phyloP scores from a whole-genome alignment of 2,329 filamentous ascomycete species.

The Fusarium floridanum region DNA sequence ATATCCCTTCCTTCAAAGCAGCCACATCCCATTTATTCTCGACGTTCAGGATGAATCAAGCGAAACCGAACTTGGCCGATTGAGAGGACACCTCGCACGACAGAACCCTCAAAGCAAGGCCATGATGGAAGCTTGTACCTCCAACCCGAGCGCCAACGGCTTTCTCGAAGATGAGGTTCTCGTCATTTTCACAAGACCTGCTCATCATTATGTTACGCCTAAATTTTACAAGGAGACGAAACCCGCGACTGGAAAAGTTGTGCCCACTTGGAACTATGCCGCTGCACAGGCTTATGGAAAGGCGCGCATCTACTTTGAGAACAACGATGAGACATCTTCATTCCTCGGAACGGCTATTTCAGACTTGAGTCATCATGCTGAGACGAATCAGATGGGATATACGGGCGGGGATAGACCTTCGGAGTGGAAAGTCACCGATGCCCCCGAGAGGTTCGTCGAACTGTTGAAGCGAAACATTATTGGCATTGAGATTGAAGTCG shows the following conservation, averaged over 20 bases:
- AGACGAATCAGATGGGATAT: slow-evolving; percentile 69
- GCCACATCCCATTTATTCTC: slow-evolving; percentile 72
- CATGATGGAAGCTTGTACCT: slow-evolving; percentile 61
- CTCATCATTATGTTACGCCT: slow-evolving; percentile 75
- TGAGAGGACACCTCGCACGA: slow-evolving; percentile 72
- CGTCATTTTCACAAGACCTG: slow-evolving; percentile 71
- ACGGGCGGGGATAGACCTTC: slow-evolving; percentile 50
- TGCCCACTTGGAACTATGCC: slow-evolving; percentile 79
- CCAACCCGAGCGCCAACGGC: slow-evolving; percentile 14
- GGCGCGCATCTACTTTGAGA: slow-evolving; percentile 65
- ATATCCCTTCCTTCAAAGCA: slow-evolving; percentile 66
- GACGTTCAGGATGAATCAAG: slow-evolving; percentile 59
- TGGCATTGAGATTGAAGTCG: slow-evolving; percentile 70
- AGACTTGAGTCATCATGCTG: slow-evolving; percentile 64
- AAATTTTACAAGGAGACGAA: slow-evolving; percentile 78
- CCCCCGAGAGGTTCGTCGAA: slow-evolving; percentile 67
- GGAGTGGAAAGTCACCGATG: slow-evolving; percentile 68
- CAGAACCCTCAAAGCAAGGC: slow-evolving; percentile 74
- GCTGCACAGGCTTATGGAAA: slow-evolving; percentile 74
- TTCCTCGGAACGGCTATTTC: slow-evolving; percentile 64
- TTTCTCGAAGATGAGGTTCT: slow-evolving; percentile 66
- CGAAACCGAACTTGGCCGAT: slow-evolving; percentile 53
- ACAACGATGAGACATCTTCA: slow-evolving; percentile 55
- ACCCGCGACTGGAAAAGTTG: slow-evolving; percentile 73
- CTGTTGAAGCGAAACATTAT: slow-evolving; percentile 70